Evolutionary conservation across 805 yeast species (phyloP), one percentile per base, ranked within the genome.

Genomic region (Dipodascus albidus): DNA sequence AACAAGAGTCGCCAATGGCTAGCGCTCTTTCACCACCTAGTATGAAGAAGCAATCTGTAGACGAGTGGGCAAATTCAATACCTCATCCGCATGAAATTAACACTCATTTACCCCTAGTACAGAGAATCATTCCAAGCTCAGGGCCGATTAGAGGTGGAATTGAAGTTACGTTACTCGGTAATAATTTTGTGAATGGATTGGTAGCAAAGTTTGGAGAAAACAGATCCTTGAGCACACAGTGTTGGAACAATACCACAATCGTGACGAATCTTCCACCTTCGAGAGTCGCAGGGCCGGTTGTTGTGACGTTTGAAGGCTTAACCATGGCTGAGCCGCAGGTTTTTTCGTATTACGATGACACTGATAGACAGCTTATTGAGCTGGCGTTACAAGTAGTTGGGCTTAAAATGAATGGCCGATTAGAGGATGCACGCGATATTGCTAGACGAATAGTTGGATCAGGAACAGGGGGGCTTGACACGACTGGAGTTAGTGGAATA

Each of bases 81-180:
- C 17, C 20, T 19, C 44, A 38, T n/a, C 27, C 31, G 49, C 49
- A 47, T 22, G 49, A 21, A 47, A 47, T 22, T 3, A 47, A 38
- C 20, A 14, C 8, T 38, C 17, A 38, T 17, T 14, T 38, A 27
- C 95, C 95, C 1, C 65, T 76, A 0, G 83, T 91, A 52, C 91
- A 88, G 66, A 76, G 96, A 55, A 84, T 93, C 9, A 90, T 93
- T 54, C 99, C 99, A 1, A 84, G 95, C 0, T 93, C 87, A 66
- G 99, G 99, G 1, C 96, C 97, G 8, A 78, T 89, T 11, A 77
- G 96, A 58, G 99, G 99, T 59, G 99, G 99, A 17, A 83, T 90
- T 47, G 99, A 93, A 67, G 87, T 93, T 4, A 93, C 99, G 0
- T 71, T 93, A 50, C 72, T 93, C 48, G 99, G 99, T 1, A 77